phyloP scores from a whole-genome alignment of 208 protist genomes.

The Porcisia hertigi region DNA sequence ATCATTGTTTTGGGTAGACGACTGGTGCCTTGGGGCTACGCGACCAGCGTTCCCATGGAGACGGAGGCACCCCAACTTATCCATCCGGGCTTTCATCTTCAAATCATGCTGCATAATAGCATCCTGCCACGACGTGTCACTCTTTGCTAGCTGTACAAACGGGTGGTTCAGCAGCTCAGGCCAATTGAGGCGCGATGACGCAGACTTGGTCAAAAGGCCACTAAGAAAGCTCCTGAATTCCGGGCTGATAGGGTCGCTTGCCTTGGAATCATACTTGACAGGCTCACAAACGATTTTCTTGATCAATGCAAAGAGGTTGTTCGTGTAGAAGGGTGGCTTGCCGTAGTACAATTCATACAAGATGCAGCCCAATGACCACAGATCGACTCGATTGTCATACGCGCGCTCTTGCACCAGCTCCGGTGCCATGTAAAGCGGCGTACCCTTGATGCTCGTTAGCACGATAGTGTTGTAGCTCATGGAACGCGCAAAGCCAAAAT shows the following conservation, averaged over 20 bases:
- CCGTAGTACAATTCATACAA: constrained; percentile 97
- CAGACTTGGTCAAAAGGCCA: constrained; percentile 94
- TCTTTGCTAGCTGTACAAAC: constrained; percentile 81
- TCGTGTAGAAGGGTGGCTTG: constrained; percentile 96
- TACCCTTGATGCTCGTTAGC: constrained; percentile 96
- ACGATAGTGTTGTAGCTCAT: constrained; percentile 96
- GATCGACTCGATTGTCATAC: constrained; percentile 95
- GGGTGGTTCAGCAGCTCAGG: constrained; percentile 86
- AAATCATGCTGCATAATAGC: constrained; percentile 71
- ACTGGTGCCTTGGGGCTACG: constrained; percentile 27
- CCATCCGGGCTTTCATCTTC: constrained; percentile 82
- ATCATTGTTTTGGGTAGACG: constrained; percentile 29
- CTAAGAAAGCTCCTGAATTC: constrained; percentile 93
- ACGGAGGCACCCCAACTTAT: constrained; percentile 66
- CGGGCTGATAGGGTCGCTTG: constrained; percentile 82
- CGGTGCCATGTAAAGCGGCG: constrained; percentile 97
- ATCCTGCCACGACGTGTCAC: constrained; percentile 67
- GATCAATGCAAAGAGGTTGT: constrained; percentile 96
- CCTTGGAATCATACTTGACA: constrained; percentile 67
- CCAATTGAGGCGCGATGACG: constrained; percentile 92
- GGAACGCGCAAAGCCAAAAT: constrained; percentile 98
- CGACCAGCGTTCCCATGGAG: constrained; percentile 21
- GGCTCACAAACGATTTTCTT: constrained; percentile 94
- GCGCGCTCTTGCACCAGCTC: constrained; percentile 94
- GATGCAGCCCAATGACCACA: constrained; percentile 98